Evolutionary conservation across 139 green algal genomes (phyloP).

Genomic region (Trebouxia sp.): DNA sequence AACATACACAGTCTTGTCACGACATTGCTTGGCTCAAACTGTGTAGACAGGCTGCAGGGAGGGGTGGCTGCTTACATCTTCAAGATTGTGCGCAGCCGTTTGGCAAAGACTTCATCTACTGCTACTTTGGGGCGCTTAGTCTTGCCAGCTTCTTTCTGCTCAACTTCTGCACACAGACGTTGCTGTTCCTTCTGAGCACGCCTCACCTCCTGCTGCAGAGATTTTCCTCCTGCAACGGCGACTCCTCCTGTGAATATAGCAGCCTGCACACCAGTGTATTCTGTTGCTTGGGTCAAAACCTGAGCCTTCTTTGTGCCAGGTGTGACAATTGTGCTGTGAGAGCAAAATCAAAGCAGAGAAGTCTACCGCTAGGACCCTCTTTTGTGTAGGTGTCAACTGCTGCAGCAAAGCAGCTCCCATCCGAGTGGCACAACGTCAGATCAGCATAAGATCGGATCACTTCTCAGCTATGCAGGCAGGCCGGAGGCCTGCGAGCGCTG

Average conservation of each 20-base stretch:
- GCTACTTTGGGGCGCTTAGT: conserved; percentile 44
- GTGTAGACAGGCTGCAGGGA: not conserved
- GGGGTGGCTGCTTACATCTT: conserved; percentile 41
- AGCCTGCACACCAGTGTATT: conserved; percentile 28
- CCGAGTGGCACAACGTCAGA: not conserved
- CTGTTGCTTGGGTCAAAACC: too few species aligned
- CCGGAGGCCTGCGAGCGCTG: too few species aligned
- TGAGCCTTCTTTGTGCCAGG: too few species aligned
- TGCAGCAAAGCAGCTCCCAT: conserved; percentile 26
- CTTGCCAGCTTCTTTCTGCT: conserved; percentile 4
- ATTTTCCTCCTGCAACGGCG: conserved; percentile 22
- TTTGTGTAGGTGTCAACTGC: conserved; percentile 31
- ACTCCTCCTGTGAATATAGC: conserved; percentile 18
- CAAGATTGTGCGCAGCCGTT: conserved; percentile 50
- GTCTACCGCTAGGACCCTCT: conserved; percentile 32
- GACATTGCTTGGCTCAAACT: not conserved
- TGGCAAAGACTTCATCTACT: conserved; percentile 56
- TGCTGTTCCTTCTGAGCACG: conserved; percentile 28
- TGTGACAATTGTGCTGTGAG: too few species aligned
- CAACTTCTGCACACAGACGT: conserved; percentile 34
- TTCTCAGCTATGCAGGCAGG: not conserved
- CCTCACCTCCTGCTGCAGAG: conserved; percentile 8
- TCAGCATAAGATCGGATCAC: not conserved
- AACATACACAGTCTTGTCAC: not conserved
- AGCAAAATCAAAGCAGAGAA: too few species aligned